Evolutionary conservation across 768 basidiomycete genomes (phyloP).

Genomic region (Auricularia sp.): DNA sequence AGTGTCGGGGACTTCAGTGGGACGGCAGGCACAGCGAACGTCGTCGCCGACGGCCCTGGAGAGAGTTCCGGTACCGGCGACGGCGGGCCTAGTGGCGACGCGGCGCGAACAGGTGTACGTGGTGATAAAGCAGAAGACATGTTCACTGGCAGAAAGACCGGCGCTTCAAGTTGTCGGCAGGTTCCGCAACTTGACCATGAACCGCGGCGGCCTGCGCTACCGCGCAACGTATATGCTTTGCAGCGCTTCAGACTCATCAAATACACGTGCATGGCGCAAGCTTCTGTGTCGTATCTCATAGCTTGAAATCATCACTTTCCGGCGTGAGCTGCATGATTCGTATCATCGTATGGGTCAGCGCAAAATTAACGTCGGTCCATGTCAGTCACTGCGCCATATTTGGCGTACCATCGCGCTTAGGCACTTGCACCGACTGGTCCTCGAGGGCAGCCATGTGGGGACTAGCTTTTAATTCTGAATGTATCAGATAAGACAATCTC

Average conservation of each 20-base stretch:
- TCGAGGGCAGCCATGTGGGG: too few species aligned
- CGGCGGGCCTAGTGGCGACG: constrained; percentile 37
- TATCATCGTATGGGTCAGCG: neutral
- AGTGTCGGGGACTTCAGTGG: constrained; percentile 9
- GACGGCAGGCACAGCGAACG: neutral
- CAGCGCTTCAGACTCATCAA: neutral
- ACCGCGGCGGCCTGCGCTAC: neutral
- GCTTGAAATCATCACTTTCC: too few species aligned
- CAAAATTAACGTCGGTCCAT: too few species aligned
- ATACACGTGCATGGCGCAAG: neutral
- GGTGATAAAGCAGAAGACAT: neutral
- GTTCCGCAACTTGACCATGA: neutral
- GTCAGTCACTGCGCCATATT: too few species aligned
- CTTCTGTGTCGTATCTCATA: too few species aligned
- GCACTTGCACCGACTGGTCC: too few species aligned
- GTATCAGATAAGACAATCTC: too few species aligned
- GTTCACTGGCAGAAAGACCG: too few species aligned
- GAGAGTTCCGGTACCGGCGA: constrained; percentile 22
- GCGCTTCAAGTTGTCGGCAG: neutral
- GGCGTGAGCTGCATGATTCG: neutral
- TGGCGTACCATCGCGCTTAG: too few species aligned
- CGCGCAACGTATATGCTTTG: too few species aligned
- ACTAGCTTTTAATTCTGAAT: too few species aligned
- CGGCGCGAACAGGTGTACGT: constrained; percentile 15
- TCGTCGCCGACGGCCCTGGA: constrained; percentile 10